Evolutionary conservation across 2,329 filamentous ascomycete species (phyloP), one percentile per base, ranked within the genome.

Genomic region (Xylariales sp.): DNA sequence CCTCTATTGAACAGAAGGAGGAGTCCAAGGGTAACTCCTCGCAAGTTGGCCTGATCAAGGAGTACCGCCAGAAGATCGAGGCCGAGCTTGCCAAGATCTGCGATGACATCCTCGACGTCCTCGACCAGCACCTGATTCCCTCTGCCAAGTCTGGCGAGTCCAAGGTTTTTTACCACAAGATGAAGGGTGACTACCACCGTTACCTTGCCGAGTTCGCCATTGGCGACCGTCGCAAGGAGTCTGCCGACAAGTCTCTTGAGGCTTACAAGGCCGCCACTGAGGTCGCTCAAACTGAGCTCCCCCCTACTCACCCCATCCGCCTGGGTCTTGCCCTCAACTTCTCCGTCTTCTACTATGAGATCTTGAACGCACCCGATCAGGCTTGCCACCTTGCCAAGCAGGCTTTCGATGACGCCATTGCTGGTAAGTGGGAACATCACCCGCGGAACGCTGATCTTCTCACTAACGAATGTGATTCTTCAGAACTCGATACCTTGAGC

Each of bases 91-190:
- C 85, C 67, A 93, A 94, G 78, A 93, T 97, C 75, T 96, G 91
- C 74, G 85, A 95, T 65, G 91, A 97, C 63, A 93, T 97, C 63
- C 84, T 97, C 49, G 86, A 94, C 57, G 90, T 95, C 56, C 81
- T 97, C 42, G 89, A 96, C 73, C 71, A 91, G 72, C 86, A 91
- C 74, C 77, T 97, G 60, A 96, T 97, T 59, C 87, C 88, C 56
- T 93, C 87, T 57, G 91, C 91, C 55, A 85, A 93, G 77, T 88
- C 82, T 60, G 91, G 90, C 70, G 91, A 97, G 78, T 95, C 89
- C 59, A 96, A 96, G 83, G 91, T 97, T 57, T 97, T 97, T 76
- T 96, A 96, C 76, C 90, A 97, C 85, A 97, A 97, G 85, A 97
- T 97, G 90, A 96, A 95, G 88, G 91, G 91, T 69, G 91, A 96